phyloP scores from a whole-genome alignment of 2,329 filamentous ascomycete genomes.

The Diaporthe citrichinensis region DNA sequence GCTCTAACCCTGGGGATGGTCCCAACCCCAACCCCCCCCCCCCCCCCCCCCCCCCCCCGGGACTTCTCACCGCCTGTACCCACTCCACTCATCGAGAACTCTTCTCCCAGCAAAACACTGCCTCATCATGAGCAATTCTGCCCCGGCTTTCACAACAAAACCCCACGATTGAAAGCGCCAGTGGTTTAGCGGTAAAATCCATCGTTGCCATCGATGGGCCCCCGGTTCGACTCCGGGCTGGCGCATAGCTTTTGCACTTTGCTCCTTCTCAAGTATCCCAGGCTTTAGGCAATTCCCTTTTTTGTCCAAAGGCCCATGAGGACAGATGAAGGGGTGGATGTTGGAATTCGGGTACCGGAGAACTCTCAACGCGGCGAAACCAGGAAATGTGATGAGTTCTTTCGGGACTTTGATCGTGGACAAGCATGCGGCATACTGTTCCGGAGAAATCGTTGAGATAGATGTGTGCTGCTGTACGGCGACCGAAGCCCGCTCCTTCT shows the following conservation, averaged over 20 bases:
- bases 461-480: background rate
- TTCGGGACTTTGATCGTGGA: too few relatives aligned
- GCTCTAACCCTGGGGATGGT: too few relatives aligned
- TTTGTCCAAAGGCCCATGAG: background rate
- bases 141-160: background rate
- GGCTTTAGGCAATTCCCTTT: background rate
- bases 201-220: constrained; percentile 36
- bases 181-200: constrained; percentile 36
- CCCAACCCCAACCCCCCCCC: too few relatives aligned
- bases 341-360: background rate
- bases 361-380: background rate
- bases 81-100: constrained; percentile 3
- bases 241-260: constrained; percentile 28
- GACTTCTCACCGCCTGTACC: constrained; percentile 13
- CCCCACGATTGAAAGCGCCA: background rate
- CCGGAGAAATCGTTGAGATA: background rate
- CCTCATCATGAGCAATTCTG: background rate
- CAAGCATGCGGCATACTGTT: background rate
- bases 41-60: too few relatives aligned
- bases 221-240: constrained; percentile 37
- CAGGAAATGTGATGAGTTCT: too few relatives aligned
- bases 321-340: too few relatives aligned
- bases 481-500: background rate
- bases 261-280: background rate
- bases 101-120: background rate